Conservation (phyloP, 495 filamentous ascomycete species). For the Aspergillus baeticus region DNA sequence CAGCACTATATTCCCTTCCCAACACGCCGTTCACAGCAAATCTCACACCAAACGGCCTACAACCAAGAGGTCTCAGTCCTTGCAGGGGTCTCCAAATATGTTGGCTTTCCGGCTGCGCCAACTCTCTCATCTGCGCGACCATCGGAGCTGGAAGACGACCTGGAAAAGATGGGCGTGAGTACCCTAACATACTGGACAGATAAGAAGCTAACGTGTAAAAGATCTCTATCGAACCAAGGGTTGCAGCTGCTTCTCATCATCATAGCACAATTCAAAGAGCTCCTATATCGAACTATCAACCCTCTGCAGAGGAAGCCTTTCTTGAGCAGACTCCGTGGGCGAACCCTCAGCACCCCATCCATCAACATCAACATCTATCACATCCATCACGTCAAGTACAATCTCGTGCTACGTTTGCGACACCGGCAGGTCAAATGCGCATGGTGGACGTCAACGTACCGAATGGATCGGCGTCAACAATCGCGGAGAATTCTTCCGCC, state of each 20-base stretch:
- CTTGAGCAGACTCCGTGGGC: constrained; percentile 84
- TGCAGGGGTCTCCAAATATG: constrained; percentile 86
- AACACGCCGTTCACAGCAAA: constrained; percentile 65
- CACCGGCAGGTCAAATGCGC: constrained; percentile 53
- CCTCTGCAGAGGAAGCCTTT: constrained; percentile 77
- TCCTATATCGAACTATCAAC: constrained; percentile 27
- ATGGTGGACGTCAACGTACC: constrained; percentile 51
- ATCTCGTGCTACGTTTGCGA: constrained; percentile 48
- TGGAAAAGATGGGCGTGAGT: constrained; percentile 88
- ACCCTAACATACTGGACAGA: not conserved
- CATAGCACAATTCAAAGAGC: constrained; percentile 26
- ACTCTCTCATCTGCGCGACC: constrained; percentile 67
- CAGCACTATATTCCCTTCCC: constrained; percentile 77
- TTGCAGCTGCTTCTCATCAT: constrained; percentile 25
- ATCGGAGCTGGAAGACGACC: constrained; percentile 77
- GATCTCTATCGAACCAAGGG: constrained; percentile 41
- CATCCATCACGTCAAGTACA: too few relatives aligned
- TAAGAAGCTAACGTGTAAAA: too few relatives aligned
- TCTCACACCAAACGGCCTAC: constrained; percentile 78
- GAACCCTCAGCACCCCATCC: constrained; percentile 80
- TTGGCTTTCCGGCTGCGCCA: constrained; percentile 95
- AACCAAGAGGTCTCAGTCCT: constrained; percentile 92
- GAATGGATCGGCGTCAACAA: constrained; percentile 57
- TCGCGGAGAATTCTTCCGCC: constrained; percentile 51
- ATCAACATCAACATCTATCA: constrained; percentile 48